Percentiles rank a stretch among this genome's conserved stretches.
Evolutionary conservation across 768 basidiomycete species (phyloP).

Genomic region (Podaxis sp.): DNA sequence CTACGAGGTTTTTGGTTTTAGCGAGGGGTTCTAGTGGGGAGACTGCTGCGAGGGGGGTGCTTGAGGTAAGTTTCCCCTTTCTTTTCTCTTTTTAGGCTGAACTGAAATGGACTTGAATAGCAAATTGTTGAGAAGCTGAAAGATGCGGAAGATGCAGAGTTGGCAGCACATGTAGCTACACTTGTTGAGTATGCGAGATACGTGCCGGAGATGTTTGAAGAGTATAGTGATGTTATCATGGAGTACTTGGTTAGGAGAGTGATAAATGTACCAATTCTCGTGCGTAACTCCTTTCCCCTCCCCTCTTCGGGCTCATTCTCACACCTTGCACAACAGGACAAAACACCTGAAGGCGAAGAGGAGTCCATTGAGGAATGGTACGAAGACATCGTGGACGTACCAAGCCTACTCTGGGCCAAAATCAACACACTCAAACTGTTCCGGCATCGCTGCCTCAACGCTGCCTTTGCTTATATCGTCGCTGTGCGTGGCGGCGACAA

Average conservation of each 20-base stretch:
- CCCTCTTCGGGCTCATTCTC: not conserved
- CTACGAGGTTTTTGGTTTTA: slow-evolving; percentile 69
- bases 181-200: slow-evolving; percentile 73
- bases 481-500: not conserved
- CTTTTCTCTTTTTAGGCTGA: not conserved
- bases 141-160: slow-evolving; percentile 41
- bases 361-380: slow-evolving; percentile 65
- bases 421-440: slow-evolving; percentile 78
- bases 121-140: slow-evolving; percentile 54
- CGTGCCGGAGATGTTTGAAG: slow-evolving; percentile 74
- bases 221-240: slow-evolving; percentile 73
- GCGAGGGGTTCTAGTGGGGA: slow-evolving; percentile 41
- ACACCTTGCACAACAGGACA: slow-evolving; percentile 37
- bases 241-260: slow-evolving; percentile 68
- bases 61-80: slow-evolving; percentile 52
- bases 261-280: slow-evolving; percentile 55
- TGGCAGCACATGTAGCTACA: slow-evolving; percentile 69
- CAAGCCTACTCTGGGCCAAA: slow-evolving; percentile 63
- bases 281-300: slow-evolving; percentile 30
- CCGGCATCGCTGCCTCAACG: slow-evolving; percentile 67
- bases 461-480: not conserved
- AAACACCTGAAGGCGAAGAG: slow-evolving; percentile 50
- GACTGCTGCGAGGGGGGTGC: slow-evolving; percentile 45
- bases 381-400: slow-evolving; percentile 56
- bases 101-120: slow-evolving; percentile 34